These are phyloP conservation scores for Macadamia tetraphylla DNA, from an alignment of 164 flowering plant species.

Conservation along the genomic window DNA sequence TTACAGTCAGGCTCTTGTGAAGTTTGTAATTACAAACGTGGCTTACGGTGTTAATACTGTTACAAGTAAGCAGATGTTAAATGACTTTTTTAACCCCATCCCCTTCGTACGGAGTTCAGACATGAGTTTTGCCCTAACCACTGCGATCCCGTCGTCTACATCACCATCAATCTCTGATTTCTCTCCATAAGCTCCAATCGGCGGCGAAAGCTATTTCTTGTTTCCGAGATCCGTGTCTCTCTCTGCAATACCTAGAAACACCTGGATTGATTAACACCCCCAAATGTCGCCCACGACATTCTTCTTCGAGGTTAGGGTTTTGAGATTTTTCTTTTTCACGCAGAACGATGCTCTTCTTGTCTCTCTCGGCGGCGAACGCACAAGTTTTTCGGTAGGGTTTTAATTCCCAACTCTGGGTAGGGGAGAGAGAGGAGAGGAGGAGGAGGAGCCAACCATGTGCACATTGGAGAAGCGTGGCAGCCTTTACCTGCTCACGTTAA, in stretches of 20 bases:
- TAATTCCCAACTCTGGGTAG: no score
- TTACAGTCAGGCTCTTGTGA: no score
- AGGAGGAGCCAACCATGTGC: no score
- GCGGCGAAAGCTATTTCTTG: constrained; percentile 1
- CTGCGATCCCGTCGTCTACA: constrained; percentile 46
- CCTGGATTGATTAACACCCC: not conserved
- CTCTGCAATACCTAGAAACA: not conserved
- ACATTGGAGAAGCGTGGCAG: no score
- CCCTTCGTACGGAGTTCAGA: constrained; percentile 36
- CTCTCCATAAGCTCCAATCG: constrained; percentile 1
- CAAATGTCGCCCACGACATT: not conserved
- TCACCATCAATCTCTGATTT: constrained; percentile 3
- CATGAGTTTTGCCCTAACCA: constrained; percentile 50
- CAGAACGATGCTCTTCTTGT: not conserved
- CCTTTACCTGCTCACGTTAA: no score
- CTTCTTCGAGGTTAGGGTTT: constrained; percentile 8
- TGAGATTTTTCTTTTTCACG: not conserved
- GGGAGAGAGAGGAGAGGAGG: no score
- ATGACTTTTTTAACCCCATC: no score
- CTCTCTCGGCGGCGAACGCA: not conserved
- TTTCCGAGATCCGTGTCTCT: constrained; percentile 2
- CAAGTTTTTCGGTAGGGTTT: no score
- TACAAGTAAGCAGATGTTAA: no score
- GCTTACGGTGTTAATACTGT: no score
- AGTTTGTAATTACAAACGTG: no score